Base-by-base conservation (phyloP, 345 rosid genomes). In the Citrus reticulata region DNA sequence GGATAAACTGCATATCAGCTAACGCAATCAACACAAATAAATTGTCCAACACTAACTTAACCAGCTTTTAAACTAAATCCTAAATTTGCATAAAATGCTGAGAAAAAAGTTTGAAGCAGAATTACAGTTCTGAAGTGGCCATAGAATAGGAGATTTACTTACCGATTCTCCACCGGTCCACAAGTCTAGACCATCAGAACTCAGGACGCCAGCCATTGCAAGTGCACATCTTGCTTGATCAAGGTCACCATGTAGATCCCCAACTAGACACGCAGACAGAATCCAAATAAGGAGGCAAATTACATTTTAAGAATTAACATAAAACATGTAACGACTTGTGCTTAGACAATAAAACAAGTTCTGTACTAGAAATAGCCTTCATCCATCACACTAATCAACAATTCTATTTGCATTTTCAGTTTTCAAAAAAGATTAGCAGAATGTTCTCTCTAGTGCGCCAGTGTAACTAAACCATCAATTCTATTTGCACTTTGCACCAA, bases 231-330 rank as follows among this genome's bases (percentile, higher is more conserved):
- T 92, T 16, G 99, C 90, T 87, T 92, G 88, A 49, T 86, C 85
- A 76, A 95, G 85, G 85, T 95, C 98, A 58, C 99, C 99, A 68
- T 95, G 97, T 57, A 95, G 84, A 84, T 95, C 98, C 57, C 98
- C 98, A 84, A 93, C 97, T 93, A 69, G 42, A 72, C 42, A 76
- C n/a, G 67, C 54, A 75, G 51, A 46, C 17, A 13, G 17, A 11
- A 79, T 3, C 9, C 30, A 68, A 20, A 29, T n/a, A 17, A 70
- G 57, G 29, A 20, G 34, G 57, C 4, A 14, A 42, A 70, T 30
- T 6, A 58, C 17, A 2, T 29, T 5, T 10, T 2, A 8, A 55
- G 65, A 75, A 51, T 19, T 46, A 25, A 27, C 22, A 39, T 20
- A 42, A 32, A 32, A 32, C 34, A 32, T 32, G 34, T 4, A 32